These are phyloP conservation scores for Przewalskia tangutica DNA, from an alignment of 257 asterid genomes.

Conservation along the genomic window DNA sequence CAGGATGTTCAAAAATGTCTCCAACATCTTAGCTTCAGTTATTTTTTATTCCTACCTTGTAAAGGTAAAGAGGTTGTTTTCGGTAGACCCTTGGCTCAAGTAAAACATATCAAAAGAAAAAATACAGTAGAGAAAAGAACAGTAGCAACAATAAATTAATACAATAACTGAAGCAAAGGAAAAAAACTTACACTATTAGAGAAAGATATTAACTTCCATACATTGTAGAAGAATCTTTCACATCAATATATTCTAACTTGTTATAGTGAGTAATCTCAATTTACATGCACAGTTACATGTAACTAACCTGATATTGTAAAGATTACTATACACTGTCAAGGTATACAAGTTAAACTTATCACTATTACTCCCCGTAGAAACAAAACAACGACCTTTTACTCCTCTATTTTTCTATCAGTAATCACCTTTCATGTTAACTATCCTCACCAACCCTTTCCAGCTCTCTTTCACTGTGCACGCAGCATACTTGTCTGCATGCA, in stretches of 20 bases:
- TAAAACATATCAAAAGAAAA: too few relatives aligned
- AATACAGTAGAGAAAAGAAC: too few relatives aligned
- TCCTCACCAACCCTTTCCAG: conserved; percentile 23
- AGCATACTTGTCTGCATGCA: conserved; percentile 3
- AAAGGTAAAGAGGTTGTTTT: too few relatives aligned
- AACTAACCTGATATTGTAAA: too few relatives aligned
- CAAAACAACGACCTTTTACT: conserved; percentile 6
- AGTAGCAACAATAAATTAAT: too few relatives aligned
- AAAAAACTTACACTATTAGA: neutral
- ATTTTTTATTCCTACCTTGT: too few relatives aligned
- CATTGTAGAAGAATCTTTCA: neutral
- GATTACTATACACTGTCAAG: too few relatives aligned
- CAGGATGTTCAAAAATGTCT: too few relatives aligned
- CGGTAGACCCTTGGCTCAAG: too few relatives aligned
- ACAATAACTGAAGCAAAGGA: too few relatives aligned
- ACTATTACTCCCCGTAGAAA: neutral
- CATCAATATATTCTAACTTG: neutral
- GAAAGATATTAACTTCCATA: neutral
- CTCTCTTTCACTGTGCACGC: neutral
- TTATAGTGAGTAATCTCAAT: neutral
- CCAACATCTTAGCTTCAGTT: too few relatives aligned
- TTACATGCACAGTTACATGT: neutral
- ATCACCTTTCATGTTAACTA: conserved; percentile 28
- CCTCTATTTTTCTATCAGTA: neutral
- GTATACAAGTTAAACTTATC: too few relatives aligned